Evolutionary conservation across 352 stramenopile species (phyloP).

Genomic region (Elongisporangium anandrum): DNA sequence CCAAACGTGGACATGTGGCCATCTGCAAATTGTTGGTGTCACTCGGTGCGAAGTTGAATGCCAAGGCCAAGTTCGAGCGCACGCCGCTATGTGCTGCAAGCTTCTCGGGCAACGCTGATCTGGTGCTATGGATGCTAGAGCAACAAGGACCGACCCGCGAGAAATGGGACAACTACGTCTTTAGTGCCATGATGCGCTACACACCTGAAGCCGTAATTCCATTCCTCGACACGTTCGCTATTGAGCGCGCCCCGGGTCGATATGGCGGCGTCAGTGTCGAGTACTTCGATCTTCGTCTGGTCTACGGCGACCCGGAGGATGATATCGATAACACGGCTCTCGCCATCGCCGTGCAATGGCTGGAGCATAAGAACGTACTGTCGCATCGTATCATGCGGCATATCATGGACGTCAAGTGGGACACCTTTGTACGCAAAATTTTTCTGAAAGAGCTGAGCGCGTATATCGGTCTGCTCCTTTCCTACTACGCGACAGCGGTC

Average conservation of each 20-base stretch:
- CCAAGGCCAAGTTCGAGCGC: conserved; percentile 21
- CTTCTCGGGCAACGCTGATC: conserved; percentile 50
- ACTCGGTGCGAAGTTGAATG: conserved; percentile 28
- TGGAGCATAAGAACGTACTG: conserved; percentile 28
- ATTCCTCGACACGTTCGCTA: conserved; percentile 54
- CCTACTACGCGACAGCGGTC: conserved; percentile 55
- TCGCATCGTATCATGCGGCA: conserved; percentile 52
- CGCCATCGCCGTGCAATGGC: conserved; percentile 32
- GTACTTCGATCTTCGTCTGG: conserved; percentile 34
- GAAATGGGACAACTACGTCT: neutral
- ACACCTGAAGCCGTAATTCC: conserved; percentile 28
- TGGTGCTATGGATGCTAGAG: conserved; percentile 38
- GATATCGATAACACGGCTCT: conserved; percentile 44
- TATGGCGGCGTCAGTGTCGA: conserved; percentile 39
- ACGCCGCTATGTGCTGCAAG: conserved; percentile 45
- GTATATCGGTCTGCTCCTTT: conserved; percentile 39
- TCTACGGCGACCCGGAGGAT: conserved; percentile 50
- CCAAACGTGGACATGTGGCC: conserved; percentile 44
- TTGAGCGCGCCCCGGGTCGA: conserved; percentile 29
- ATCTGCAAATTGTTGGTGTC: conserved; percentile 42
- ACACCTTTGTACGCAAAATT: conserved; percentile 40
- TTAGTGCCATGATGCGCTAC: conserved; percentile 40
- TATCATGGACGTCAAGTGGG: conserved; percentile 52
- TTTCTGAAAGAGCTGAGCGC: conserved; percentile 46
- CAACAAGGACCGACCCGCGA: conserved; percentile 22